phyloP scores from a whole-genome alignment of 176 grass and related monocot genomes.

The Alloteropsis semialata region DNA sequence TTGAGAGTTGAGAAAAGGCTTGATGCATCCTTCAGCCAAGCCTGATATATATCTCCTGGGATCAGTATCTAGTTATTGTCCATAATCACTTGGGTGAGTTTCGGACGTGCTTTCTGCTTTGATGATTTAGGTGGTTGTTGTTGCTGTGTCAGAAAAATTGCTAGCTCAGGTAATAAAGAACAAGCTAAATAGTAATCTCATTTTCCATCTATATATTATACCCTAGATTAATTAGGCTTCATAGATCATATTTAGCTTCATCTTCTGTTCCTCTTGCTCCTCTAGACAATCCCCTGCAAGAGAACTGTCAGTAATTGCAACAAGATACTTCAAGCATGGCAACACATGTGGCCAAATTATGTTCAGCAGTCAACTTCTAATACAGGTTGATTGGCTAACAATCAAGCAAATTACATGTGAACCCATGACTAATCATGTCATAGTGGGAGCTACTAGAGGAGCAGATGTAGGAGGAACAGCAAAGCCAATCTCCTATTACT shows the following conservation, averaged over 20 bases:
- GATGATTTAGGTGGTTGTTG: constrained; percentile 29
- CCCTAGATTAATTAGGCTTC: neutral
- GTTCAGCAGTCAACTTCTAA: neutral
- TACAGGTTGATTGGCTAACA: constrained; percentile 32
- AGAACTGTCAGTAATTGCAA: constrained; percentile 25
- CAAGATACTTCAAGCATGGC: neutral
- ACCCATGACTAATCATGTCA: constrained; percentile 45
- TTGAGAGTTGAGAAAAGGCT: constrained; percentile 16
- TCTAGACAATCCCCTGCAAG: constrained; percentile 37
- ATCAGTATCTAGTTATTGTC: constrained; percentile 62
- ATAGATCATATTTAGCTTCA: constrained; percentile 37
- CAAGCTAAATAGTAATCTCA: neutral
- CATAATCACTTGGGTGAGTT: constrained; percentile 29
- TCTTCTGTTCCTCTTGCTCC: constrained; percentile 45
- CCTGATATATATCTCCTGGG: constrained; percentile 62
- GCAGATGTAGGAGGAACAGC: constrained; percentile 43
- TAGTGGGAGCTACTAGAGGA: constrained; percentile 56
- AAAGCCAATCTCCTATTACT: constrained; percentile 50
- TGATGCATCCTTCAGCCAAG: constrained; percentile 77
- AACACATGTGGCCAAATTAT: neutral
- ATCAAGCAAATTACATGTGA: constrained; percentile 7
- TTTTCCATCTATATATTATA: constrained; percentile 2
- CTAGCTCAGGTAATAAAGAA: constrained; percentile 24
- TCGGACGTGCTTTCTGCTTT: constrained; percentile 49
- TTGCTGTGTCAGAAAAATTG: constrained; percentile 1